Evolutionary conservation across 208 protist species (phyloP), one percentile per base, ranked within the genome.

Genomic region (Crithidia expoeki): DNA sequence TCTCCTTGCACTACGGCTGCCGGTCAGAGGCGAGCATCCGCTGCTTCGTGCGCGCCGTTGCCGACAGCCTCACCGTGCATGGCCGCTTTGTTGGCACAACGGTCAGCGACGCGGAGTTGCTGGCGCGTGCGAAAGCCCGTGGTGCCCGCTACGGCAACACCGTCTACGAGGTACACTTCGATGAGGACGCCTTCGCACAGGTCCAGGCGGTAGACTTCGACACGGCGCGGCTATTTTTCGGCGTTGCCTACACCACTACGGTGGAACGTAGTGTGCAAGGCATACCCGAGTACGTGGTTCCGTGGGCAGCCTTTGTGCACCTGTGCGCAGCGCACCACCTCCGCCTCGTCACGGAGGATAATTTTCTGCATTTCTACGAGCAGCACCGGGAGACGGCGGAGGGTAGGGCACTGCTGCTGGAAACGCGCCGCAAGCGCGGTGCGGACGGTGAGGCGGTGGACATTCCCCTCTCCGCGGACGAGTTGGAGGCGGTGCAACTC

Each of bases 1-100:
- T 95, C 76, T 91, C 90, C 23, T 75, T 95, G 67, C 90, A 95
- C 81, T 93, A 93, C 72, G 87, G 85, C 17, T 95, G 80, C 60
- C 68, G 57, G 16, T 79, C 76, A 0, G 68, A 72, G 55, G 68
- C 81, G 32, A 50, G 76, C 47, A 55, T 90, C 2, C 49, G 33
- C 30, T 76, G 51, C 46, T 93, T 95, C 66, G 58, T 95, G 6
- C 50, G 58, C n/a, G 64, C 74, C 33, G 68, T 95, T 25, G 64
- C 86, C 2, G 46, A 53, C 14, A 42, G 76, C 21, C 79, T 95
- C 23, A 55, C 30, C 11, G 67, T 75, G 2, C 79, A 78, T 21
- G 89, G 89, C 10, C 69, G 88, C 23, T 93, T 95, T 69, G 62
- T 93, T 30, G 90, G 86, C 30, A 95, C 90, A 14, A 93, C 90